Percentiles rank a stretch among this genome's conserved stretches.
Conservation (phyloP, 2,329 filamentous ascomycete genomes). For the Trichoderma endophyticum region DNA sequence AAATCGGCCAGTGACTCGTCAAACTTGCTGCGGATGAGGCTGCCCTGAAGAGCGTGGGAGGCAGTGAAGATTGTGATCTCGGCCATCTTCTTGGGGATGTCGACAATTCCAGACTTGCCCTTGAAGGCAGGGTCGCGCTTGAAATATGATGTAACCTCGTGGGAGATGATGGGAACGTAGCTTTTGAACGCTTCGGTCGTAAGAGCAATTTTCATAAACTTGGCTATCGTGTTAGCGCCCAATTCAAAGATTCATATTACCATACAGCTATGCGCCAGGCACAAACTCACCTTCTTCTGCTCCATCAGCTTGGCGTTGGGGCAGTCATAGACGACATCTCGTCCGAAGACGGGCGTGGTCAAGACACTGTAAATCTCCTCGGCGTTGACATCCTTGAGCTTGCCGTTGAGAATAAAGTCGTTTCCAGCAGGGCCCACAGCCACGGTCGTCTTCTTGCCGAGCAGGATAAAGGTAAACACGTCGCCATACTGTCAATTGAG, state of each 20-base stretch:
- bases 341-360: slow-evolving; percentile 70
- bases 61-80: slow-evolving; percentile 90
- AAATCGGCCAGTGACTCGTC: slow-evolving; percentile 76
- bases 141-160: slow-evolving; percentile 71
- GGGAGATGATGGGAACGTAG: slow-evolving; percentile 75
- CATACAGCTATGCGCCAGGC: neutral
- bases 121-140: slow-evolving; percentile 66
- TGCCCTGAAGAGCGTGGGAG: slow-evolving; percentile 79
- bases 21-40: slow-evolving; percentile 76
- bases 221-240: slow-evolving; percentile 18
- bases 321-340: slow-evolving; percentile 86
- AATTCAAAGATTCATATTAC: neutral
- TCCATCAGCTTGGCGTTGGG: slow-evolving; percentile 92
- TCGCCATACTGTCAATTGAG: slow-evolving; percentile 66
- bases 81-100: slow-evolving; percentile 73
- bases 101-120: slow-evolving; percentile 62
- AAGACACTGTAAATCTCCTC: slow-evolving; percentile 87
- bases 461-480: slow-evolving; percentile 83
- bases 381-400: slow-evolving; percentile 82
- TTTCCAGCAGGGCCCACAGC: slow-evolving; percentile 79
- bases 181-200: slow-evolving; percentile 69
- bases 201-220: slow-evolving; percentile 80
- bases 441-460: slow-evolving; percentile 87
- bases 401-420: slow-evolving; percentile 89
- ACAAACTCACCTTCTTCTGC: slow-evolving; percentile 74